Evolutionary conservation across 495 filamentous ascomycete genomes (phyloP), one percentile per base, ranked within the genome.

Genomic region (Lepidopterella palustris): DNA sequence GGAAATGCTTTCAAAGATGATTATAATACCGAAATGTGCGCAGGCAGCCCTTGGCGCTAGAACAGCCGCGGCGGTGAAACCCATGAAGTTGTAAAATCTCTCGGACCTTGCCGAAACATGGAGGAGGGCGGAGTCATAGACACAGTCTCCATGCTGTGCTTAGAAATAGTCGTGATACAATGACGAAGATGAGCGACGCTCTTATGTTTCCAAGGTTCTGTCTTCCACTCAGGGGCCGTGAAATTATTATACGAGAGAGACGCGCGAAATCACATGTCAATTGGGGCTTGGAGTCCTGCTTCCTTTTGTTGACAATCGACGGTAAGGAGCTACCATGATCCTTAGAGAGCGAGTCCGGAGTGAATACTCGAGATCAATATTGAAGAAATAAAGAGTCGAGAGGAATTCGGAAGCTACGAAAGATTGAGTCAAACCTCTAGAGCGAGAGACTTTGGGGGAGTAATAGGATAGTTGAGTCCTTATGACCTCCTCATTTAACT

Each of bases 1-100:
- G n/a, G n/a, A n/a, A 42, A 18, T 42, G 35, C 13, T 42, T 42
- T 42, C 18, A 10, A 3, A 42, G 35, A 42, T 15, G 35, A 13
- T 11, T 42, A 6, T 18, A 42, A 18, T 42, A 35, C 13, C 18
- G 35, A 42, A 42, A 49, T 18, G 24, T 49, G 24, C 2, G 15
- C 24, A 50, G 47, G 47, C 47, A 25, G 47, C 47, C 21, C 47
- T 50, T 50, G 47, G 47, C 47, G 47, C 18, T 15, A 50, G 20
- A 3, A 18, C 9, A 10, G 35, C 3, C 13, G 2, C 10, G 35
- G 35, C 47, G 47, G 47, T 50, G 47, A 50, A 23, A 24, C 9
- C 26, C 5, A 2, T 50, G 18, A 26, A 50, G 47, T 15, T 24
- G 2, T 24, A 15, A 27, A 24, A 25, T 50, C 26, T 50, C 15